Conservation (phyloP, 371 early-diverging fungal species). For the Mortierella sp. region DNA sequence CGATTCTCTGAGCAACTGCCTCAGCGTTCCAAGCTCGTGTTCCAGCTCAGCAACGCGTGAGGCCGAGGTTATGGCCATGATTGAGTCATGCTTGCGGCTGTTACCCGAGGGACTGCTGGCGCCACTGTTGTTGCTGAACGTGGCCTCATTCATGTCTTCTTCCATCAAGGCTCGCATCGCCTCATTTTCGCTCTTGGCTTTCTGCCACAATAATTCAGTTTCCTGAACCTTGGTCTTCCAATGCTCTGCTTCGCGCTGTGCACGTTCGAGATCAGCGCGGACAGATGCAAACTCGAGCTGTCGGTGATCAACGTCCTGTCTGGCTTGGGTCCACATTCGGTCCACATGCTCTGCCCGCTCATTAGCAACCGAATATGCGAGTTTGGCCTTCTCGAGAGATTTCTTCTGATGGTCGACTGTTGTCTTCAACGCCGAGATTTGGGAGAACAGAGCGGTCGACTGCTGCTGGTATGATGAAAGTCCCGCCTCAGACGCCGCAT, state of each 20-base stretch:
- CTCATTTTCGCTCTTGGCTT: constrained; percentile 51
- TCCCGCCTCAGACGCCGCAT: constrained; percentile 50
- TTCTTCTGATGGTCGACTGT: constrained; percentile 57
- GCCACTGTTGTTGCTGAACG: constrained; percentile 7
- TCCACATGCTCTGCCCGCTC: constrained; percentile 56
- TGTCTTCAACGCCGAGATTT: constrained; percentile 44
- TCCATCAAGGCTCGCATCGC: constrained; percentile 45
- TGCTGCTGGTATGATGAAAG: constrained; percentile 45
- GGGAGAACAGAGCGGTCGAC: constrained; percentile 37
- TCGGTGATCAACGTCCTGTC: constrained; percentile 38
- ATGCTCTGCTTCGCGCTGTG: constrained; percentile 47
- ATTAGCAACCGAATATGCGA: constrained; percentile 48
- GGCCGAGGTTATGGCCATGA: constrained; percentile 49
- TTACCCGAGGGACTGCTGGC: constrained; percentile 12
- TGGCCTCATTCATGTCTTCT: constrained; percentile 41
- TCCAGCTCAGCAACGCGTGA: constrained; percentile 61
- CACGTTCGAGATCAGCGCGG: constrained; percentile 42
- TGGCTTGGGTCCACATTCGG: constrained; percentile 52
- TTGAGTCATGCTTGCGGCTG: constrained; percentile 49
- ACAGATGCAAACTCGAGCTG: constrained; percentile 43
- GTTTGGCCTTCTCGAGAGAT: constrained; percentile 55
- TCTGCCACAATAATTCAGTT: constrained; percentile 48
- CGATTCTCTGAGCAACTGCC: constrained; percentile 41
- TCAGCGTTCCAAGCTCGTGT: constrained; percentile 56
- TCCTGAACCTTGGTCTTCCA: constrained; percentile 52